Conservation (phyloP, 345 rosid genomes). For the Hibiscus mutabilis region DNA sequence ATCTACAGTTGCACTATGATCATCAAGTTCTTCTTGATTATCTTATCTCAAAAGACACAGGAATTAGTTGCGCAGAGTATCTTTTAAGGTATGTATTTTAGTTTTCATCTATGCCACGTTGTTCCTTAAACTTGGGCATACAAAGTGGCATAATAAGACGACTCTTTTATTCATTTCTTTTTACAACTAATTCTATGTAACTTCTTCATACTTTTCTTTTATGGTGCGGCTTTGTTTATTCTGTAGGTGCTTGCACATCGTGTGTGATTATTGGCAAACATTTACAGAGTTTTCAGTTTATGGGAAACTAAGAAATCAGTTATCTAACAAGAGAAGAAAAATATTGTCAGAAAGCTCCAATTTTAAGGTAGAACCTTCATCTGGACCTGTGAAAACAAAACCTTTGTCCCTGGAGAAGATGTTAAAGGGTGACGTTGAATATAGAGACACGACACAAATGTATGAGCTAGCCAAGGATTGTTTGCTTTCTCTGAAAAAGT, state of each 20-base stretch:
- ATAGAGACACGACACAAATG: constrained; percentile 18
- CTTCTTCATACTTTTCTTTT: not conserved
- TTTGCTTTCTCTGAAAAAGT: constrained; percentile 62
- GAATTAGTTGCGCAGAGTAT: constrained; percentile 72
- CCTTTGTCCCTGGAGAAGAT: constrained; percentile 15
- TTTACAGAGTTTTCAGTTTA: constrained; percentile 40
- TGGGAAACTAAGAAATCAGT: constrained; percentile 17
- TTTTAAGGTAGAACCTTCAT: constrained; percentile 15
- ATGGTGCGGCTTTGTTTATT: not conserved
- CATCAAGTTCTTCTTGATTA: constrained; percentile 92
- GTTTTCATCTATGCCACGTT: constrained; percentile 11
- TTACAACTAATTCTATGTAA: not conserved
- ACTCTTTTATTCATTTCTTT: not conserved
- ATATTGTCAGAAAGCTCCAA: constrained; percentile 17
- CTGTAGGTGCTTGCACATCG: constrained; percentile 52
- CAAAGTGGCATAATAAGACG: not conserved
- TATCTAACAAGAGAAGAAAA: constrained; percentile 51
- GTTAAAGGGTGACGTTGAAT: constrained; percentile 12
- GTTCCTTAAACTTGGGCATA: not conserved
- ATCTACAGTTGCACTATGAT: constrained; percentile 66
- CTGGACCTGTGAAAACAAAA: not conserved
- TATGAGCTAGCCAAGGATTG: constrained; percentile 55
- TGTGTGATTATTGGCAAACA: constrained; percentile 49
- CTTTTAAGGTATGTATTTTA: constrained; percentile 51
- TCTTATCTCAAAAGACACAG: constrained; percentile 74